Evolutionary conservation across 163 green algal species (phyloP).

Genomic region (Chloromonas sp.): DNA sequence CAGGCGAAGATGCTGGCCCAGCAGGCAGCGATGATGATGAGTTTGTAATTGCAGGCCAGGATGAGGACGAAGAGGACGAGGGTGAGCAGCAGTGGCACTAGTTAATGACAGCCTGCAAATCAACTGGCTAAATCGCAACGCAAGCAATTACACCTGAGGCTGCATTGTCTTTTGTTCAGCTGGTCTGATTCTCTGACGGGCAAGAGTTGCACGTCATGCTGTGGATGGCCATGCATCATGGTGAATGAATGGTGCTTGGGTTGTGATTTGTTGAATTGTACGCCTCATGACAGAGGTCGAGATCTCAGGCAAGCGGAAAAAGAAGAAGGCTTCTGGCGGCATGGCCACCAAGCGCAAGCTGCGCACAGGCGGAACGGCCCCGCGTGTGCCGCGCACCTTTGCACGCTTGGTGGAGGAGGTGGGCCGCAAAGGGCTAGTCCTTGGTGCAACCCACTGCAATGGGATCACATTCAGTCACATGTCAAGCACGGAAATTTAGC

Average conservation of each 20-base stretch:
- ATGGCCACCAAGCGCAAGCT: conserved; percentile 44
- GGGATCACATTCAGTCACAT: too few species aligned
- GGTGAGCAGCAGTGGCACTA: too few species aligned
- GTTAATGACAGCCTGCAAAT: too few species aligned
- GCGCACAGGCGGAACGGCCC: conserved; percentile 35
- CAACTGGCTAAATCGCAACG: too few species aligned
- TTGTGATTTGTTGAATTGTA: neutral
- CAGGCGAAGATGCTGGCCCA: conserved; percentile 27
- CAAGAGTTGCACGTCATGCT: neutral
- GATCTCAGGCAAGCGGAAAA: conserved; percentile 23
- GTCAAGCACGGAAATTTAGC: too few species aligned
- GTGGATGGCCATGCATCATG: neutral
- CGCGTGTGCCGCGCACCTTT: conserved; percentile 50
- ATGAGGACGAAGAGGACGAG: conserved; percentile 45
- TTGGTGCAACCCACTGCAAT: neutral
- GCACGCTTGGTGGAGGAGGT: conserved; percentile 60
- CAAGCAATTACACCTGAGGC: too few species aligned
- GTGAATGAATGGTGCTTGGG: neutral
- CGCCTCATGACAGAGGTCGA: neutral
- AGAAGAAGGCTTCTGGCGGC: conserved; percentile 21
- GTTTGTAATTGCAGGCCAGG: conserved; percentile 48
- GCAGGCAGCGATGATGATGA: conserved; percentile 4
- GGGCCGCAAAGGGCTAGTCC: neutral
- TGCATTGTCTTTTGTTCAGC: too few species aligned
- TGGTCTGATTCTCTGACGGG: conserved; percentile 3